These are phyloP conservation scores for Microascus cirrosus DNA, from an alignment of 2,329 filamentous ascomycete species.

Conservation along the genomic window DNA sequence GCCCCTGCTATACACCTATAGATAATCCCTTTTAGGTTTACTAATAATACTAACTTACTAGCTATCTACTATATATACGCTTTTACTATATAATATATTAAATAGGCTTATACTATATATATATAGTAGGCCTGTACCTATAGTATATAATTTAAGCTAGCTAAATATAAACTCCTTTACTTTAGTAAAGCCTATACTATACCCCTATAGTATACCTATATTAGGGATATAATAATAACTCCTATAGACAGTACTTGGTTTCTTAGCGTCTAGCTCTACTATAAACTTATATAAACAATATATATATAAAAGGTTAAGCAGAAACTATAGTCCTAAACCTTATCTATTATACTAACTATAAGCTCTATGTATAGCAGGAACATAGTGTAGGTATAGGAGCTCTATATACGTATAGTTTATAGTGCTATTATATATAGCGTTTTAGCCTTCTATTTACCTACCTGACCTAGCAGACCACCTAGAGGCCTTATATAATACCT, in stretches of 20 bases:
- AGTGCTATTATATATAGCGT: neutral
- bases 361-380: neutral
- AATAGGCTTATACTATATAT: neutral
- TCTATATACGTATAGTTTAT: neutral
- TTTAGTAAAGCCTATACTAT: neutral
- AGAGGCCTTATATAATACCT: neutral
- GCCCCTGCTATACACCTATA: neutral
- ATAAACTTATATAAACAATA: neutral
- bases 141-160: neutral
- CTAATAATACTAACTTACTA: neutral
- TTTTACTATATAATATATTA: neutral
- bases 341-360: neutral
- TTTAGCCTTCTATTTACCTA: neutral
- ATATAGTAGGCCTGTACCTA: neutral
- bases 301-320: neutral
- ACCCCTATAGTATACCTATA: neutral
- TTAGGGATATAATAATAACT: neutral
- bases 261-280: neutral
- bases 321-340: neutral
- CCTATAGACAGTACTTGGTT: neutral
- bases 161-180: neutral
- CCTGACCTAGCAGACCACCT: neutral
- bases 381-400: neutral
- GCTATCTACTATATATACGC: too few relatives aligned
- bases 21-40: too few relatives aligned